Evolutionary conservation across 2,329 filamentous ascomycete genomes (phyloP).

Genomic region (Aulographum hederae): DNA sequence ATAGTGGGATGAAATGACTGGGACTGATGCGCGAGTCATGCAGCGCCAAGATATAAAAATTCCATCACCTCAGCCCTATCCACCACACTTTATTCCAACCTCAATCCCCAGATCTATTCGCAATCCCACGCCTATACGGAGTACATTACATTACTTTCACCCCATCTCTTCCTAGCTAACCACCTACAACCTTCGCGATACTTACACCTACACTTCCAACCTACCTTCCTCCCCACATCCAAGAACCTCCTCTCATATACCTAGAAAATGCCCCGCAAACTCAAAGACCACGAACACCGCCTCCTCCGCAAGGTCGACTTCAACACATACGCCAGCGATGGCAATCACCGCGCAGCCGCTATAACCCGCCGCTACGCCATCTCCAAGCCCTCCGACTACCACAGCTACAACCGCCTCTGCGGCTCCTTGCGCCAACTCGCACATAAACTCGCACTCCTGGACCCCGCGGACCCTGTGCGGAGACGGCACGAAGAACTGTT

Average conservation of each 20-base stretch:
- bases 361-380: slow-evolving; percentile 80
- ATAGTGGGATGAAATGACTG: no score
- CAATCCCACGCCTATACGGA: no score
- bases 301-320: slow-evolving; percentile 87
- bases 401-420: slow-evolving; percentile 23
- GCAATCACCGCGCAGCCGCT: slow-evolving; percentile 63
- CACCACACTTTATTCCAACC: background rate
- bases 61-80: no score
- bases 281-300: slow-evolving; percentile 93
- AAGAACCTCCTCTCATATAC: no score
- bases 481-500: slow-evolving; percentile 73
- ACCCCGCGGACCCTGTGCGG: slow-evolving; percentile 60
- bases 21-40: no score
- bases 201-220: no score
- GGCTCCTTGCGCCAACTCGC: slow-evolving; percentile 74
- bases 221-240: no score
- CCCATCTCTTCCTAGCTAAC: no score
- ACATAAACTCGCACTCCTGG: slow-evolving; percentile 66
- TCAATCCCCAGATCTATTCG: no score
- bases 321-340: slow-evolving; percentile 79
- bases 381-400: slow-evolving; percentile 76
- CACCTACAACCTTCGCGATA: no score
- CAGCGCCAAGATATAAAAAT: no score
- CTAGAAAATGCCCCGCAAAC: slow-evolving; percentile 72
- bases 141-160: no score